Evolutionary conservation across 768 basidiomycete genomes (phyloP).

Genomic region (Pulveroboletus sp.): DNA sequence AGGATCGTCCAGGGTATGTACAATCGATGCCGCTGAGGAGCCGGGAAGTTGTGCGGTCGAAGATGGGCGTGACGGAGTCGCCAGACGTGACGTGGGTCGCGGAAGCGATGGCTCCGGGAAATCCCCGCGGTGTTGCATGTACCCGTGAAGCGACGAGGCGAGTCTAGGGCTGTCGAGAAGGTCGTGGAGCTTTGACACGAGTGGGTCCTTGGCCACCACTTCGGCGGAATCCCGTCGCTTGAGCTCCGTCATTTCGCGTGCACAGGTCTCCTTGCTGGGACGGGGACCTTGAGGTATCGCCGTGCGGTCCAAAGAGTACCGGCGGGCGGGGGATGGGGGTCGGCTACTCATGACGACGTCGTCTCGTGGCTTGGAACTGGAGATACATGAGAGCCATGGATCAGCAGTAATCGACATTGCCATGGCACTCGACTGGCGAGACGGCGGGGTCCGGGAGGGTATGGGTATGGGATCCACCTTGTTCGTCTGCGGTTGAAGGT

Average conservation of each 20-base stretch:
- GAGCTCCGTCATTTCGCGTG: constrained; percentile 24
- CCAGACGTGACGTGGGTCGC: constrained; percentile 20
- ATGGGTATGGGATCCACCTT: constrained; percentile 28
- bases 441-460: constrained; percentile 24
- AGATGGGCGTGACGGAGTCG: constrained; percentile 18
- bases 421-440: constrained; percentile 25
- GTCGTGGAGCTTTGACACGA: constrained; percentile 41
- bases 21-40: constrained; percentile 15
- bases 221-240: constrained; percentile 18
- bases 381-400: constrained; percentile 19
- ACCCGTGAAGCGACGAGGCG: constrained; percentile 39
- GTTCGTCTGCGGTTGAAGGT: constrained; percentile 20
- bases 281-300: constrained; percentile 14
- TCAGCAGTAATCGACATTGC: constrained; percentile 27
- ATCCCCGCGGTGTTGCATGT: constrained; percentile 30
- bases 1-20: constrained; percentile 13
- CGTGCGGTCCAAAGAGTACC: constrained; percentile 22
- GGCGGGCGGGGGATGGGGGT: constrained; percentile 25
- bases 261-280: constrained; percentile 8
- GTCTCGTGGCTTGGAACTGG: constrained; percentile 26
- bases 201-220: constrained; percentile 23
- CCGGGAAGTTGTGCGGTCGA: constrained; percentile 15
- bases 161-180: constrained; percentile 41
- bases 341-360: constrained; percentile 27
- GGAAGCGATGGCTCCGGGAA: constrained; percentile 22